These are phyloP conservation scores for Phoenix dactylifera DNA, from an alignment of 176 grass and related monocot genomes.

Conservation along the genomic window DNA sequence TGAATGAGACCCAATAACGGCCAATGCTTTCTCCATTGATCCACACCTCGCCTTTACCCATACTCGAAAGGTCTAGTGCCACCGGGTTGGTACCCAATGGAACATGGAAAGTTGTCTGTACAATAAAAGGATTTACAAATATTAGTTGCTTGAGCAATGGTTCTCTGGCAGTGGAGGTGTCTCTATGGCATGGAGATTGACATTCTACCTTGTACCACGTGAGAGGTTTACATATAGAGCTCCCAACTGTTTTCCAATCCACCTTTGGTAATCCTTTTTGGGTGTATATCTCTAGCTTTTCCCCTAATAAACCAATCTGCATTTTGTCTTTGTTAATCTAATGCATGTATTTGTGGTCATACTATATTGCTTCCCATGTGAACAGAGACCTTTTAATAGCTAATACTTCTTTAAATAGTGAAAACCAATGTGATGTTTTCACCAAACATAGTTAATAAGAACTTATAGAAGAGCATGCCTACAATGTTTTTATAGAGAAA, in stretches of 20 bases:
- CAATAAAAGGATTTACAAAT: conserved; percentile 6
- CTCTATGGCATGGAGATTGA: background rate
- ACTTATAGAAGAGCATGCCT: no score
- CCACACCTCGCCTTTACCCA: conserved; percentile 80
- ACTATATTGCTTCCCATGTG: background rate
- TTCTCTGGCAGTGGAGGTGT: background rate
- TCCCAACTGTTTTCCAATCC: conserved; percentile 38
- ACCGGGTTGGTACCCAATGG: conserved; percentile 45
- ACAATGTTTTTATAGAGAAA: no score
- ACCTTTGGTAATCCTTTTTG: conserved; percentile 27
- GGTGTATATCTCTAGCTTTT: conserved; percentile 39
- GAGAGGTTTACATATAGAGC: conserved; percentile 35
- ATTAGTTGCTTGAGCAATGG: background rate
- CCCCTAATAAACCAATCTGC: conserved; percentile 69
- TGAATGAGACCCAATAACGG: conserved; percentile 75
- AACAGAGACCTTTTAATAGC: no score
- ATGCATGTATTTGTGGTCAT: conserved; percentile 2
- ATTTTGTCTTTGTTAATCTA: conserved; percentile 18
- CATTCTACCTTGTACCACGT: conserved; percentile 73
- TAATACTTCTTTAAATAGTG: no score
- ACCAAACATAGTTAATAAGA: no score
- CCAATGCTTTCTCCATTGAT: conserved; percentile 70
- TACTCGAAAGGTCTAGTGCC: conserved; percentile 55
- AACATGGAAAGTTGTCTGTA: conserved; percentile 43
- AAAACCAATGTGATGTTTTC: no score